phyloP scores from a whole-genome alignment of 371 early-diverging fungal genomes.

The Smittium mucronatum region DNA sequence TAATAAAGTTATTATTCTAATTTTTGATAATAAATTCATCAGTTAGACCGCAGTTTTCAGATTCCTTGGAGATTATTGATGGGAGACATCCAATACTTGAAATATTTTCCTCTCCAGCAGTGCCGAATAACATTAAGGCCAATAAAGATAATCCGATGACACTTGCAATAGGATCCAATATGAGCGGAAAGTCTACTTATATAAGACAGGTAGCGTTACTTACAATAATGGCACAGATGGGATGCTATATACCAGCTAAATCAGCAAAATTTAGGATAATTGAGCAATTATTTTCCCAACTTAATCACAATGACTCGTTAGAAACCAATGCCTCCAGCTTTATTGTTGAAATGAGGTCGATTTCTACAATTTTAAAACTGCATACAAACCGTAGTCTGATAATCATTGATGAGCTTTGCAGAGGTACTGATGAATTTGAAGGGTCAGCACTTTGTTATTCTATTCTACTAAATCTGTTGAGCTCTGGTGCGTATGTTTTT shows the following conservation, averaged over 20 bases:
- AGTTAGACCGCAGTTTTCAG: conserved; percentile 70
- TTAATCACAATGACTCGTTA: conserved; percentile 56
- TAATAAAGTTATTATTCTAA: conserved; percentile 4
- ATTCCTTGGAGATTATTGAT: conserved; percentile 59
- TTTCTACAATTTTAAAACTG: conserved; percentile 66
- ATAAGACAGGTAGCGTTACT: conserved; percentile 78
- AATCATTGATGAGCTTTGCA: conserved; percentile 31
- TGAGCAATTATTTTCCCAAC: conserved; percentile 52
- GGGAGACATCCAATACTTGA: conserved; percentile 78
- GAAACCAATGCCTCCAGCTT: conserved; percentile 67
- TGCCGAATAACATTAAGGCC: conserved; percentile 70
- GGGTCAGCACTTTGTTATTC: conserved; percentile 28
- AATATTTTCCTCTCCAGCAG: conserved; percentile 35
- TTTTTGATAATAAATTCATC: conserved; percentile 11
- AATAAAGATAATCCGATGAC: conserved; percentile 54
- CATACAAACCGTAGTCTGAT: conserved; percentile 26
- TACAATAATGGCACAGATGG: conserved; percentile 90
- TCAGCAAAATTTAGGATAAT: conserved; percentile 66
- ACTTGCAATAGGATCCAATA: conserved; percentile 94
- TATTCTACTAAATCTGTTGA: conserved; percentile 21
- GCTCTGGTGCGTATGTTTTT: conserved; percentile 21
- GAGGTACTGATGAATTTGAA: conserved; percentile 25
- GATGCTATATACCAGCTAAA: conserved; percentile 79
- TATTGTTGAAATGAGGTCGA: conserved; percentile 84
- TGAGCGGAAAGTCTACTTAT: conserved; percentile 95